Base-by-base conservation (phyloP, 352 stramenopile species). In the Phytopythium cucurbitacearum region DNA sequence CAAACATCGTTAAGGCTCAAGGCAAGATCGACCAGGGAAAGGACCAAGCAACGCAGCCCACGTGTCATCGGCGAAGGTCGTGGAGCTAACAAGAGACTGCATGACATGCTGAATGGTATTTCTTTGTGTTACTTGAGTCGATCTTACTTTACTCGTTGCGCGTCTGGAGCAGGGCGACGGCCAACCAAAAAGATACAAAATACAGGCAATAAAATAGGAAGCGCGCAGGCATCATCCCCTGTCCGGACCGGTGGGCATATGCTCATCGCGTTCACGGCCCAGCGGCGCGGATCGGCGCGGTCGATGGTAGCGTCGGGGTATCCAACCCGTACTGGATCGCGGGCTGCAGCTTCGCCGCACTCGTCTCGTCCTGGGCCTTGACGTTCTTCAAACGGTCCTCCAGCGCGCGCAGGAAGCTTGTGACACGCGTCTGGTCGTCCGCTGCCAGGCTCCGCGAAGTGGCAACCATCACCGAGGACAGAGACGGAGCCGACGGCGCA, bases 321-420 rank as follows among this genome's bases (percentile, higher is more conserved):
- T 28, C 43, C 6, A 36, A 16, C 43, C 9, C 43, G 5, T 48
- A 11, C 43, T 37, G 21, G 21, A 28, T 51, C 33, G 28, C 43
- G 5, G 36, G 16, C 43, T 12, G 10, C 21, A 37, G 33, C 7
- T 44, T 15, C 5, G 33, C 44, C 51, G 64, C 50, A 39, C 42
- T 57, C n/a, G 59, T 45, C 37, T 74, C 60, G 12, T 70, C 59
- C 33, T 59, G 47, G 44, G 44, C 47, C 51, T 70, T 69, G 56
- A 87, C 73, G 50, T 76, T 80, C 32, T 73, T 74, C 42, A 85
- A 66, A 1, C 73, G 73, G 41, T 80, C 59, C 51, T 85, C 76
- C 10, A 87, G 60, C 7, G 69, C 71, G 39, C 57, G 65, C 28
- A 87, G 39, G 51, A 85, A 81, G 40, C 48, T 62, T 41, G 69